A percentile compares a stretch with the other conserved stretches of the same genome.
Conservation (phyloP, 129 eudicot genomes). For the Lonicera japonica region DNA sequence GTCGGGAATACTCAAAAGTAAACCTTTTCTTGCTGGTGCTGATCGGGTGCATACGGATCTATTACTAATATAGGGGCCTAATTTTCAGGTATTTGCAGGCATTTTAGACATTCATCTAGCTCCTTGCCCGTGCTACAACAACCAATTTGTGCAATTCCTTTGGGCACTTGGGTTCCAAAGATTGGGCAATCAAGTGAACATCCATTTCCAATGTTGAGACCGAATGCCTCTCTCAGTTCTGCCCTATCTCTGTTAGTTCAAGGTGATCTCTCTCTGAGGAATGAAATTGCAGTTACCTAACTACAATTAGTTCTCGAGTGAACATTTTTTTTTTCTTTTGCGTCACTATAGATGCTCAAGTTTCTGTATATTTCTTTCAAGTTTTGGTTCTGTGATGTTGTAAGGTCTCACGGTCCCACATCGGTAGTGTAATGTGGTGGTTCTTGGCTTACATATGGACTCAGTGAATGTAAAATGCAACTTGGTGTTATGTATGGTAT, state of each 20-base stretch:
- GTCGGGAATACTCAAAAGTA: constrained; percentile 49
- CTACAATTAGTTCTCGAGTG: too few species aligned
- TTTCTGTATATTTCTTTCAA: too few species aligned
- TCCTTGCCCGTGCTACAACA: constrained; percentile 70
- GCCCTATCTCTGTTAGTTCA: constrained; percentile 69
- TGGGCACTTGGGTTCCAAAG: constrained; percentile 89
- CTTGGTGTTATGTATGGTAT: too few species aligned
- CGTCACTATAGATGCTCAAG: neutral
- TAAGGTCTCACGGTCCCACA: neutral
- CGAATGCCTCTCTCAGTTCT: constrained; percentile 66
- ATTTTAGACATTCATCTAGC: constrained; percentile 61
- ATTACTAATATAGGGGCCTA: too few species aligned
- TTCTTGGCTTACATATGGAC: too few species aligned
- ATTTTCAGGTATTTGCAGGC: constrained; percentile 77
- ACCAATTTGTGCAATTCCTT: constrained; percentile 59
- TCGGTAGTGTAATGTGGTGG: neutral
- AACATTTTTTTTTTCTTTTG: neutral
- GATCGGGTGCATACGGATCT: too few species aligned
- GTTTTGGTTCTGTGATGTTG: too few species aligned
- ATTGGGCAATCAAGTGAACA: constrained; percentile 62
- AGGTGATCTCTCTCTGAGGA: constrained; percentile 32
- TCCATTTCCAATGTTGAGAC: constrained; percentile 71
- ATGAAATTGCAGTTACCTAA: too few species aligned
- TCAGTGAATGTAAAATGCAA: neutral
- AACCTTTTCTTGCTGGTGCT: constrained; percentile 17